These are phyloP conservation scores for Zostera marina DNA, from an alignment of 116 monocot genomes.

Conservation along the genomic window DNA sequence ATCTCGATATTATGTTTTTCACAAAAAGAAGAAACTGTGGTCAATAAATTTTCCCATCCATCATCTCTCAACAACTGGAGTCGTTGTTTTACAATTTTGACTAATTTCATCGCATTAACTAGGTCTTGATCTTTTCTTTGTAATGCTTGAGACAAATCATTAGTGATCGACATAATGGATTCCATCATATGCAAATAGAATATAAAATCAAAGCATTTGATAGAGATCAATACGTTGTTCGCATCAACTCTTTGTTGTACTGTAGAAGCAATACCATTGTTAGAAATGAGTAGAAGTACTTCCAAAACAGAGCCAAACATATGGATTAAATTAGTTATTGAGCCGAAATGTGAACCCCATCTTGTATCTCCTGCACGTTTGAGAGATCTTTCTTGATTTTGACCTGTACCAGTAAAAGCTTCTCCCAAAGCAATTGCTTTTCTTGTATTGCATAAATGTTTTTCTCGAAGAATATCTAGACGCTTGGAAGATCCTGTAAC, in stretches of 20 bases:
- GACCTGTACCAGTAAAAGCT: no score
- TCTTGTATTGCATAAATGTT: no score
- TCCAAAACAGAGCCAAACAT: neutral
- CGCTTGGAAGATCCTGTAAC: no score
- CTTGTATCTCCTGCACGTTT: no score
- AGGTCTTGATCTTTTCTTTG: neutral
- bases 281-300: neutral
- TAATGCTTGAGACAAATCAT: conserved; percentile 3
- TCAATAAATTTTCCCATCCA: neutral
- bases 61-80: neutral
- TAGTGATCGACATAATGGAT: neutral
- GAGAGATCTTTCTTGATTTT: neutral
- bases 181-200: neutral
- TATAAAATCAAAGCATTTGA: conserved; percentile 1
- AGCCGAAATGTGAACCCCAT: no score
- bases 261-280: conserved; percentile 1
- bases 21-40: neutral
- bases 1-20: no score
- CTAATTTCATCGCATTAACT: neutral
- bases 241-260: neutral
- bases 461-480: no score
- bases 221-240: neutral
- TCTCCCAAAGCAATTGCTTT: neutral
- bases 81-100: neutral
- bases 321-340: no score